Evolutionary conservation across 108 stramenopile genomes (phyloP), one percentile per base, ranked within the genome.

Genomic region (Cyclostephanos invisitatus): DNA sequence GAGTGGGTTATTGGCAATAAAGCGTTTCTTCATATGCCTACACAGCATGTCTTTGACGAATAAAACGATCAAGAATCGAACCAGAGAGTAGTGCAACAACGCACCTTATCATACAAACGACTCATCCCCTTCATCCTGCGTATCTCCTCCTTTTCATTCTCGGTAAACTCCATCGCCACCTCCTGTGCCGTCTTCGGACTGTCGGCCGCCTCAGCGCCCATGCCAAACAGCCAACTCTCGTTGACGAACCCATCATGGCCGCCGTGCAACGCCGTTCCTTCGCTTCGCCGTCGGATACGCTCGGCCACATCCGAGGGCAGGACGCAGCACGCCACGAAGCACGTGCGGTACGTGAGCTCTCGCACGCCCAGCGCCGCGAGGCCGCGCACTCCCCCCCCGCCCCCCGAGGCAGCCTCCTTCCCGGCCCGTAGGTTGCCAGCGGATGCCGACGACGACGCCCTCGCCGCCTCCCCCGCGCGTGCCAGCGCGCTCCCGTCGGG

Each of bases 321-420:
- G 15, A 98, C 95, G 27, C 84, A 88, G 50, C 84, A 82, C 8
- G 97, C 98, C 46, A 98, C 83, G 80, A 98, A 99, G 37, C 96
- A 96, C 0, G 96, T 95, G 42, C 92, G 72, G 74, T 98, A 99
- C 9, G 98, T 98, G 72, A 99, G 75, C 78, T 98, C 99, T 48
- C 95, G 82, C 10, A 98, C 97, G 54, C 99, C 99, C 70, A 97
- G 61, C 28, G 86, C 80, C 58, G 89, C 86, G 46, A 98, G 84
- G 24, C 99, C 99, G 27, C 85, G 81, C 3, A 98, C 94, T 25
- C 99, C 98, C 12, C 90, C 87, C 12, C 89, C 87, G 17, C 92
- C 92, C 5, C 89, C 91, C 24, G 75, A 35, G 15, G 87, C 85
- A 8, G 87, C 86, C 61, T 88, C 87, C 42, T 42, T 24, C 6